These are phyloP conservation scores for Phycomyces blakesleeanus DNA, from an alignment of 192 early-diverging fungal species.

Conservation along the genomic window DNA sequence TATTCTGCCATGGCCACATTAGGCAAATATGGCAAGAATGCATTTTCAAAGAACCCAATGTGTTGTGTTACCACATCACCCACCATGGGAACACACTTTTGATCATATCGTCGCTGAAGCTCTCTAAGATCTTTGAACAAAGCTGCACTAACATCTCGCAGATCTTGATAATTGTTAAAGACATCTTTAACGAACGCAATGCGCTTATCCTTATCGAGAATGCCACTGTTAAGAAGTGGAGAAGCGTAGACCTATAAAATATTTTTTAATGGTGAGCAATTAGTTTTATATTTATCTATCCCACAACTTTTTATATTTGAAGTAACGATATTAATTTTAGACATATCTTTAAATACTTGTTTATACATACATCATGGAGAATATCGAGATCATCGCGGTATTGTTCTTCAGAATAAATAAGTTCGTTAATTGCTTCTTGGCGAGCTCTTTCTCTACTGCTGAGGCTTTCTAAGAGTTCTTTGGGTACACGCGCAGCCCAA, in stretches of 20 bases:
- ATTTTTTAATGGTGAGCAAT: no score
- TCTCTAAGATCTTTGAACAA: conserved; percentile 55
- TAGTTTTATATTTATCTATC: no score
- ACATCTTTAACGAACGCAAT: conserved; percentile 75
- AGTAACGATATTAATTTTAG: no score
- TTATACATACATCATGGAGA: conserved; percentile 64
- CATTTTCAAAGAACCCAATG: conserved; percentile 62
- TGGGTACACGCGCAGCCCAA: conserved; percentile 76
- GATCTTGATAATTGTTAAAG: conserved; percentile 58
- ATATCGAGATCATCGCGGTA: conserved; percentile 86
- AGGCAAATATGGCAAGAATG: conserved; percentile 80
- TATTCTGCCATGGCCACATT: conserved; percentile 79
- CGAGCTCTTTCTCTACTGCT: conserved; percentile 72
- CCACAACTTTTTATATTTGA: no score
- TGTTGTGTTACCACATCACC: conserved; percentile 82
- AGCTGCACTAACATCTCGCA: conserved; percentile 45
- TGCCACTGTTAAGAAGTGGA: neutral
- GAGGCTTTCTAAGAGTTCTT: conserved; percentile 67
- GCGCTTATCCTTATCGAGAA: conserved; percentile 38
- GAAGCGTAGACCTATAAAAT: conserved; percentile 15
- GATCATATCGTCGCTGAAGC: conserved; percentile 50
- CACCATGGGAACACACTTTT: conserved; percentile 62
- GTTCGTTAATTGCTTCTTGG: conserved; percentile 95
- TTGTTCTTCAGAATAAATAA: conserved; percentile 86
- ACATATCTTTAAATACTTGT: neutral